Base-by-base conservation (phyloP, 1,139 yeast species). In the Kluyveromyces marxianus region DNA sequence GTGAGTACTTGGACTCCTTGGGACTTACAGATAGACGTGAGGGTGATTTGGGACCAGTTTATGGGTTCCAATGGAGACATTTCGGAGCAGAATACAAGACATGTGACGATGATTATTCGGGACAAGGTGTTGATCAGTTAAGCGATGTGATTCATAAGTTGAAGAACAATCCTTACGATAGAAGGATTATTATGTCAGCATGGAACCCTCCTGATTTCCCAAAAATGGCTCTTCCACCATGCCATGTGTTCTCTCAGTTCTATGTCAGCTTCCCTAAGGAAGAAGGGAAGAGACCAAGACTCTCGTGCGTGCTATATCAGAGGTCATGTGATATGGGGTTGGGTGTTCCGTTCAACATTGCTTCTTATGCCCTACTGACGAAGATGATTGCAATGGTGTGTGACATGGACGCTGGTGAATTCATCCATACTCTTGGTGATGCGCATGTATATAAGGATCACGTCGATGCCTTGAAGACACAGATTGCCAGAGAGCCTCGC, bases 251-350 rank as follows among this genome's bases (percentile, higher is more conserved):
- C 62, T 83, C 96, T 48, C 99, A 92, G 65, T 92, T 92, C 64
- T 92, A 86, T 62, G 98, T 92, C 35, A 84, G 77, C 55, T 83
- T 83, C 68, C 94, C 94, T 2, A 68, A 71, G 48, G 69, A 70
- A 8, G 53, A 54, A 32, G 59, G 57, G 5, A 66, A 65, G 25
- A 78, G 69, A 58, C 94, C 94, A 33, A 79, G 73, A 59, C 74
- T 92, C 48, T 84, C 94, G 10, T 94, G 98, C 65, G 77, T 84
- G 50, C 71, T 92, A 69, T 92, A 94, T 67, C 99, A 92, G 69
- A 77, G 99, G 59, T 87, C 96, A n/a, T 92, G 97, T 68, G 99
- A 92, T 62, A 90, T 92, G 97, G 99, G 99, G 0, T 76, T 92
- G 34, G 99, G 99, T 8, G 97, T 92, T 14, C 99, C 99, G 0